Conservation (phyloP, 495 filamentous ascomycete genomes). For the Lepraria neglecta region DNA sequence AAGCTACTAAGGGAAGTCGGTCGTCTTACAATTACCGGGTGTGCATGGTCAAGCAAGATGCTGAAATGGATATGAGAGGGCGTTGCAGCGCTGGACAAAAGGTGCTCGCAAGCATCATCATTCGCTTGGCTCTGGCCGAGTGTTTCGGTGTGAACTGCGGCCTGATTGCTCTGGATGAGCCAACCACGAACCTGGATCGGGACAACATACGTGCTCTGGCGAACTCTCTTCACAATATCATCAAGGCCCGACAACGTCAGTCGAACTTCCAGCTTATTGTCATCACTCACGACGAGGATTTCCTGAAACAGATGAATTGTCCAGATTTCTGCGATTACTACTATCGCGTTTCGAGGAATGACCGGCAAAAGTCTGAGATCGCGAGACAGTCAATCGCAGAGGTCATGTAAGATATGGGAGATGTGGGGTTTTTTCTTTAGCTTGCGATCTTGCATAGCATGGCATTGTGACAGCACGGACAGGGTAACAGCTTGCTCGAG, state of each 20-base stretch:
- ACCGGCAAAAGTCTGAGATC: constrained; percentile 82
- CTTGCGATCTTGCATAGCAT: not conserved
- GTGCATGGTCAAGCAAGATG: constrained; percentile 93
- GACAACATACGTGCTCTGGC: constrained; percentile 92
- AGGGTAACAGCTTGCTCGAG: not conserved
- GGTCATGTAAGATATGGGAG: constrained; percentile 33
- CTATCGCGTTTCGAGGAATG: constrained; percentile 74
- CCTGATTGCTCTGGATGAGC: constrained; percentile 94
- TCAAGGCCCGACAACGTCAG: constrained; percentile 74
- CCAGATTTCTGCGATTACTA: constrained; percentile 92
- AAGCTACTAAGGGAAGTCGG: constrained; percentile 65
- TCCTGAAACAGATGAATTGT: constrained; percentile 86
- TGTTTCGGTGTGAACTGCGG: constrained; percentile 96
- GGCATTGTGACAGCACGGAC: not conserved
- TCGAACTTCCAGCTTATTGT: constrained; percentile 96
- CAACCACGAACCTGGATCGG: constrained; percentile 91
- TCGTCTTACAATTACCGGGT: constrained; percentile 91
- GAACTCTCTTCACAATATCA: constrained; percentile 77
- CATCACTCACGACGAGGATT: constrained; percentile 98
- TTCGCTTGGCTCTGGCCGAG: constrained; percentile 91
- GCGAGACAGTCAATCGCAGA: constrained; percentile 61
- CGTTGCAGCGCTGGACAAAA: constrained; percentile 95
- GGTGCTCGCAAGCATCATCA: constrained; percentile 95
- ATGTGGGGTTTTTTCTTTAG: not conserved
- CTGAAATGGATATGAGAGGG: constrained; percentile 99